Base-by-base conservation (phyloP, 768 basidiomycete species). In the Lactarius akahatsu region DNA sequence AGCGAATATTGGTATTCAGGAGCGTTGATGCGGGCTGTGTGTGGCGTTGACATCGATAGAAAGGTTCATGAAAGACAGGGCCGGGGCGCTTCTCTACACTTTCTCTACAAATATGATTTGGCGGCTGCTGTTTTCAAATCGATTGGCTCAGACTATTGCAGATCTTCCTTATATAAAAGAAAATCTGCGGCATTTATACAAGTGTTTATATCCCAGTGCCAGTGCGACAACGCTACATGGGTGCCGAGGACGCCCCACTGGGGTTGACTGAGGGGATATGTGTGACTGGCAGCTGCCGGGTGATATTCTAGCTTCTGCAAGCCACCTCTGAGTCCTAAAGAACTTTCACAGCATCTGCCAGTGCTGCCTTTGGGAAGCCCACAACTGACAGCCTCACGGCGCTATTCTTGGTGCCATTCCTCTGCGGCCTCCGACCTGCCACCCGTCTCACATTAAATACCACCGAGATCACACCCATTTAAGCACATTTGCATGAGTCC, bases 211-310 rank as follows among this genome's bases (percentile, higher is more conserved):
- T 13, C 36, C n/a, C n/a, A n/a, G n/a, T n/a, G n/a, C 13, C 36
- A 34, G 34, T 34, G 13, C 36, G 0, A 38, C 36, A 10, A 13
- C 11, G 13, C 11, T 38, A 38, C 13, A 13, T 38, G 36, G 36
- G 36, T 38, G 36, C 11, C 10, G 36, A 9, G 11, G 36, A 38
- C 13, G 3, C 36, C 36, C 36, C 36, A 38, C 11, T 38, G 36
- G 36, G 43, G 20, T 43, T n/a, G n/a, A n/a, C n/a, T 9, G 30
- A 23, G 16, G 30, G 58, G 34, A 65, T 60, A 55, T 55, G 58
- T n/a, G n/a, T n/a, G n/a, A n/a, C n/a, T 41, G 15, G 40, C 54
- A 4, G 28, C 64, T 7, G 58, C 52, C 0, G 59, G 34, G 64
- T 18, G n/a, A 0, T 11, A n/a, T 65, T 20, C 64, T 58, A 32